A percentile compares a stretch with the other conserved stretches of the same genome.
Conservation (phyloP, 2,329 filamentous ascomycete species). For the Huntiella omanensis region DNA sequence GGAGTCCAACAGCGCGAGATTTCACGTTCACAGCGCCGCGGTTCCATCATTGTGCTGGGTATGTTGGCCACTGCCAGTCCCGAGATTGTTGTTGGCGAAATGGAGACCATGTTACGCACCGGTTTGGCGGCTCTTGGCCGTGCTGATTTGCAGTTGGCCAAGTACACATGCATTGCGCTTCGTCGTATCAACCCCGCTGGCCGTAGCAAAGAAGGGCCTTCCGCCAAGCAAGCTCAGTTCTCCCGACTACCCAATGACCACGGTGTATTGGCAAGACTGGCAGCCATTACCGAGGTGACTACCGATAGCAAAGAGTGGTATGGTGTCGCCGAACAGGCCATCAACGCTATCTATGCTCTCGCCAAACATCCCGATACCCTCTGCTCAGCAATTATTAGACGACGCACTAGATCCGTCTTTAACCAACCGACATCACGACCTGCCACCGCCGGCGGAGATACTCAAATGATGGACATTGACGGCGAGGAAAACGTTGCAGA, state of each 20-base stretch:
- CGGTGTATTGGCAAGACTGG: constrained; percentile 62
- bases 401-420: constrained; percentile 73
- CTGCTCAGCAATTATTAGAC: constrained; percentile 74
- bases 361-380: constrained; percentile 87
- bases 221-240: constrained; percentile 48
- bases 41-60: constrained; percentile 86
- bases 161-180: constrained; percentile 87
- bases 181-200: constrained; percentile 75
- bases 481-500: constrained; percentile 13
- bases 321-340: constrained; percentile 86
- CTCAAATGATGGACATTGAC: constrained; percentile 16
- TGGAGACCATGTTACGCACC: constrained; percentile 83
- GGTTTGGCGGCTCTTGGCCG: constrained; percentile 68
- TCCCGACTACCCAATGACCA: constrained; percentile 82
- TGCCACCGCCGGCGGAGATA: constrained; percentile 18
- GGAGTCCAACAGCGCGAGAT: constrained; percentile 87
- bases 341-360: constrained; percentile 84
- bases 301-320: constrained; percentile 93
- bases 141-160: constrained; percentile 70
- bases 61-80: constrained; percentile 91
- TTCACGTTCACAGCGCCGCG: constrained; percentile 73
- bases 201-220: constrained; percentile 40
- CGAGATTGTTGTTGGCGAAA: constrained; percentile 83
- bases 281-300: constrained; percentile 66
- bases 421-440: constrained; percentile 21